phyloP scores from a whole-genome alignment of 169 alveolate species.

The Babesia bovis region DNA sequence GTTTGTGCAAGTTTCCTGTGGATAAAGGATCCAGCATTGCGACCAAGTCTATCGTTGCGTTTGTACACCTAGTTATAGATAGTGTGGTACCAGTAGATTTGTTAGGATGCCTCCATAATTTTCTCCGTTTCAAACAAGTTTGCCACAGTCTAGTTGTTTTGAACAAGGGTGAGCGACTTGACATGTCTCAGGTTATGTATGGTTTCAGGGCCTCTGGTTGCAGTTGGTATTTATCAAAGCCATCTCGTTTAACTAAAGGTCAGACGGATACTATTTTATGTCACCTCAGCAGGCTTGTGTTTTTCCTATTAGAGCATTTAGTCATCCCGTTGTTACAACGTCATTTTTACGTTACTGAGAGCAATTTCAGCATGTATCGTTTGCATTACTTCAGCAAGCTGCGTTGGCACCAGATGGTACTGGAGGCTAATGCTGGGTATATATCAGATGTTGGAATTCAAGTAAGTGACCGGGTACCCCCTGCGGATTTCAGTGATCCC shows the following conservation, averaged over 20 bases:
- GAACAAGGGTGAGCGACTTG: conserved; percentile 58
- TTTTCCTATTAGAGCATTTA: conserved; percentile 49
- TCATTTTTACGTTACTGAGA: conserved; percentile 57
- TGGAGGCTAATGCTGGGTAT: conserved; percentile 17
- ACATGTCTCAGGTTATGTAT: conserved; percentile 58
- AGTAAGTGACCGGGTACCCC: not conserved
- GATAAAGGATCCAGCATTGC: not conserved
- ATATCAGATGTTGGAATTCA: conserved; percentile 4
- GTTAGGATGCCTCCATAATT: conserved; percentile 42
- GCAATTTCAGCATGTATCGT: conserved; percentile 39
- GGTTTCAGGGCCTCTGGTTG: conserved; percentile 46
- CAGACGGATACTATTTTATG: conserved; percentile 45
- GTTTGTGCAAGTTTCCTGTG: not conserved
- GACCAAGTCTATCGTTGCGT: not conserved
- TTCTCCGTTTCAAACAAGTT: conserved; percentile 11
- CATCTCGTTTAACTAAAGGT: conserved; percentile 19
- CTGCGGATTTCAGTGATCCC: not conserved
- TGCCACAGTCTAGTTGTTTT: conserved; percentile 45
- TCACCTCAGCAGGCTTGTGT: conserved; percentile 50
- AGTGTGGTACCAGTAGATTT: conserved; percentile 11
- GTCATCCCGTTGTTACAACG: conserved; percentile 48
- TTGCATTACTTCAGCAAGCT: conserved; percentile 42
- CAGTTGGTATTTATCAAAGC: conserved; percentile 5
- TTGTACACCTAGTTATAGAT: conserved; percentile 18
- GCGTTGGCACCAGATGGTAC: conserved; percentile 51